Percentiles rank a stretch among this genome's conserved stretches.
Evolutionary conservation across 208 protist species (phyloP).

Genomic region (Zelonia costaricensis): DNA sequence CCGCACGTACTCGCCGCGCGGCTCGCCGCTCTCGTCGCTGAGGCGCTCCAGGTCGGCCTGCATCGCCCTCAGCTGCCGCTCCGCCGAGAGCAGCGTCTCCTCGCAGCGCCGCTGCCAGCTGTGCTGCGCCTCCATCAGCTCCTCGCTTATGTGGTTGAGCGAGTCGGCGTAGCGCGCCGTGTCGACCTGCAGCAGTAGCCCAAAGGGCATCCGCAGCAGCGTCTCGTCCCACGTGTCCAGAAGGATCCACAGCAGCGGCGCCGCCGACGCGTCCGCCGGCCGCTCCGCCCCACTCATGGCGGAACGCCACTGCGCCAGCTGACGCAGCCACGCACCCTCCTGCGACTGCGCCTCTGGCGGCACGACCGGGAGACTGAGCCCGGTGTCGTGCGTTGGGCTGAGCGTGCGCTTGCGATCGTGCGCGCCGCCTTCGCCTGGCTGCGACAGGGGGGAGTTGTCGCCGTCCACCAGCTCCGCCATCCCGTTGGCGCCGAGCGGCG

Average conservation of each 20-base stretch:
- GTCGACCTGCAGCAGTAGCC: constrained; percentile 52
- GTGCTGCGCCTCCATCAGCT: constrained; percentile 34
- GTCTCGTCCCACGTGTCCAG: constrained; percentile 70
- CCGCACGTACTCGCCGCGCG: constrained; percentile 9
- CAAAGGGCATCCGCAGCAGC: constrained; percentile 53
- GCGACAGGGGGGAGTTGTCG: not conserved
- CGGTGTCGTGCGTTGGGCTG: not conserved
- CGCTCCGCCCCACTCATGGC: constrained; percentile 18
- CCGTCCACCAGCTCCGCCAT: too few species aligned
- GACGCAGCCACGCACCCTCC: constrained; percentile 7
- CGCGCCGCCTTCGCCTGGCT: not conserved
- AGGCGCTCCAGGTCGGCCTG: constrained; percentile 30
- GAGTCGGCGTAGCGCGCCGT: constrained; percentile 35
- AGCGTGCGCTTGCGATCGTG: not conserved
- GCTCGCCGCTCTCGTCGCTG: not conserved
- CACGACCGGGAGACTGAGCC: not conserved
- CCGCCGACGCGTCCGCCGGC: constrained; percentile 22
- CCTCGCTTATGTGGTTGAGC: constrained; percentile 35
- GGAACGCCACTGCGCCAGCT: constrained; percentile 33
- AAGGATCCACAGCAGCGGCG: constrained; percentile 56
- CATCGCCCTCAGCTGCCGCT: constrained; percentile 22
- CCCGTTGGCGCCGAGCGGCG: not conserved
- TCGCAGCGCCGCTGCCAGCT: constrained; percentile 15
- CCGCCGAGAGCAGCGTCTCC: not conserved
- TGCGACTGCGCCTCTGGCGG: not conserved